Base-by-base conservation (phyloP, 768 basidiomycete genomes). In the Asterophora parasitica region DNA sequence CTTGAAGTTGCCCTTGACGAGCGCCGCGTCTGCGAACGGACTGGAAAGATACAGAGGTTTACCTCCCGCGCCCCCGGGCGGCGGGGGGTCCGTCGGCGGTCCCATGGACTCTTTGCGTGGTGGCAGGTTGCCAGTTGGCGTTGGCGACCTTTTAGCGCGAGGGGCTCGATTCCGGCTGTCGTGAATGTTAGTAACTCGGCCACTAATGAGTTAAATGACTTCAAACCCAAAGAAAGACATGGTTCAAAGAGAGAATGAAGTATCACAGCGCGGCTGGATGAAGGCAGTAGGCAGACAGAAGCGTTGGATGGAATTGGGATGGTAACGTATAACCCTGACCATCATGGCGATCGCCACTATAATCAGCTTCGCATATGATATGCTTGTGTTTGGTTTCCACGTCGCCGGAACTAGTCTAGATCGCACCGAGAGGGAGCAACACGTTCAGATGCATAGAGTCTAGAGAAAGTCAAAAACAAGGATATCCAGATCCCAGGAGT, bases 1-100 rank as follows among this genome's bases (percentile, higher is more conserved):
- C 73, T 95, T 97, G 75, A 96, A 97, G 68, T 93, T 96, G 17
- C 95, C 95, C 65, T 95, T 97, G 50, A 98, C 94, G 36, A 98
- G 77, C 0, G 95, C 92, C 1, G 92, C 87, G 58, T 95, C 93
- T 46, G 88, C 91, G 65, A 98, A 98, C 3, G 94, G 94, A 45
- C 88, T 88, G 65, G 88, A 95, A 9, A 97, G 77, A 62, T 95
- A 96, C 13, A 97, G 70, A 1, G 89, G 86, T 54, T 88, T 90
- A 27, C 60, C 55, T 9, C 59, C 57, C 10, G 55, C 15, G 27
- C 57, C 63, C 8, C 67, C 63, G 10, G 73, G 73, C 13, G 72
- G 73, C 4, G 69, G 63, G 3, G 71, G 69, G 39, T 71, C 69
- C 13, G 71, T 69, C 3, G 64, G 60, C 7, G 65, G 61, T 15